Conservation (phyloP, 148 eudicot genomes). For the Rhododendron simsii region DNA sequence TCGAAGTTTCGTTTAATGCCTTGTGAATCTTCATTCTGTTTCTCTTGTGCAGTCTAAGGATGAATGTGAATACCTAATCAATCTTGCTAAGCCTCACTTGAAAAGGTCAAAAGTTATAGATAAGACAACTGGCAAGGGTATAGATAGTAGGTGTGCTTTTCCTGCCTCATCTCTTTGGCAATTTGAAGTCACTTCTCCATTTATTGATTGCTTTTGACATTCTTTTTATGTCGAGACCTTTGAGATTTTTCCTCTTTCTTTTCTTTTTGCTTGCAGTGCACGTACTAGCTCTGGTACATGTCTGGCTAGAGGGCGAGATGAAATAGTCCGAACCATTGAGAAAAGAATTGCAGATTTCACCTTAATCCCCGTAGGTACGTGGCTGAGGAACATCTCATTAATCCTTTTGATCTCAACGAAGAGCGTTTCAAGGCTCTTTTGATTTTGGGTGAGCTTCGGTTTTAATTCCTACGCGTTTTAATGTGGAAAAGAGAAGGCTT, state of each 20-base stretch:
- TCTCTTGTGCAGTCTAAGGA: too few relatives aligned
- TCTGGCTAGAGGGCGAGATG: constrained; percentile 74
- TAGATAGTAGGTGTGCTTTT: constrained; percentile 65
- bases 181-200: neutral
- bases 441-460: neutral
- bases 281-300: constrained; percentile 95
- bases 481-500: neutral
- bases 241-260: neutral
- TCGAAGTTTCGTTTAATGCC: constrained; percentile 1
- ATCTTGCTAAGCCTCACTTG: constrained; percentile 83
- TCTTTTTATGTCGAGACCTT: neutral
- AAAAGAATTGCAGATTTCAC: constrained; percentile 90
- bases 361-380: constrained; percentile 80
- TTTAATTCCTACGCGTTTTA: neutral
- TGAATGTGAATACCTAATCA: constrained; percentile 39
- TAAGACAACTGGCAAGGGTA: constrained; percentile 65
- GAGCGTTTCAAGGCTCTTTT: neutral
- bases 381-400: neutral
- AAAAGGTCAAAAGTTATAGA: constrained; percentile 82
- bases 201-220: neutral
- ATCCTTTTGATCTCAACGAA: neutral
- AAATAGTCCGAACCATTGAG: constrained; percentile 57
- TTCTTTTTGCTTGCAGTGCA: constrained; percentile 37
- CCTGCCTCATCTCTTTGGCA: neutral
- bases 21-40: neutral